Evolutionary conservation across 495 filamentous ascomycete genomes (phyloP).

Genomic region (Tuber calosporum): DNA sequence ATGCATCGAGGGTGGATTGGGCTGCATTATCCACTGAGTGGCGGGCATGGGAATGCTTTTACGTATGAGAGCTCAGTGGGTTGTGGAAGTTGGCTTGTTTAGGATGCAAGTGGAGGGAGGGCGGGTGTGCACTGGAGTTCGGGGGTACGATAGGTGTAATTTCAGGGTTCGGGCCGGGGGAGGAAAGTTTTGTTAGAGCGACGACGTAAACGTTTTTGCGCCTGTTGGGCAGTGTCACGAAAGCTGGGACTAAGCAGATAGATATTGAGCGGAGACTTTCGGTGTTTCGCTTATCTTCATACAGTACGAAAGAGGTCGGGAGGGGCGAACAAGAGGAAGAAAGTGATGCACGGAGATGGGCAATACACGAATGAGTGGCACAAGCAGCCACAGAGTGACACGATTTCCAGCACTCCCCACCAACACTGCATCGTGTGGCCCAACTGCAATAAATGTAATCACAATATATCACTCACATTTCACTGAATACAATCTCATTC

Average conservation of each 20-base stretch:
- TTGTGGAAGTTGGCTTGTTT: slow-evolving; percentile 42
- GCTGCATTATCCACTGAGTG: slow-evolving; percentile 43
- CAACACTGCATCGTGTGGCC: not conserved
- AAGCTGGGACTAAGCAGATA: no score
- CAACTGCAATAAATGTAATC: not conserved
- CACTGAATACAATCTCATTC: not conserved
- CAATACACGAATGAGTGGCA: no score
- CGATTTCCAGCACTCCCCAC: no score
- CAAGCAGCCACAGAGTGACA: no score
- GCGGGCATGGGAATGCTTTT: slow-evolving; percentile 44
- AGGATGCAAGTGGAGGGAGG: slow-evolving; percentile 31
- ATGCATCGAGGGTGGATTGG: slow-evolving; percentile 43
- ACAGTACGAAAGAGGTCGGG: no score
- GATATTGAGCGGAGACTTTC: no score
- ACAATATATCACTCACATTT: slow-evolving; percentile 6
- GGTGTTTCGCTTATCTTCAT: no score
- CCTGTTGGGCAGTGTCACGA: no score
- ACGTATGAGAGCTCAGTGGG: slow-evolving; percentile 47
- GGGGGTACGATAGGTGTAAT: slow-evolving; percentile 41
- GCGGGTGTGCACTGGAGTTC: no score
- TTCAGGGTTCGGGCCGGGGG: slow-evolving; percentile 13
- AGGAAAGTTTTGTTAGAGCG: not conserved
- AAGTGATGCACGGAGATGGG: no score
- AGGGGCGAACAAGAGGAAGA: no score
- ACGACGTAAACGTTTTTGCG: no score